Evolutionary conservation across 192 early-diverging fungal species (phyloP), one percentile per base, ranked within the genome.

Genomic region (Coemansia sp.): DNA sequence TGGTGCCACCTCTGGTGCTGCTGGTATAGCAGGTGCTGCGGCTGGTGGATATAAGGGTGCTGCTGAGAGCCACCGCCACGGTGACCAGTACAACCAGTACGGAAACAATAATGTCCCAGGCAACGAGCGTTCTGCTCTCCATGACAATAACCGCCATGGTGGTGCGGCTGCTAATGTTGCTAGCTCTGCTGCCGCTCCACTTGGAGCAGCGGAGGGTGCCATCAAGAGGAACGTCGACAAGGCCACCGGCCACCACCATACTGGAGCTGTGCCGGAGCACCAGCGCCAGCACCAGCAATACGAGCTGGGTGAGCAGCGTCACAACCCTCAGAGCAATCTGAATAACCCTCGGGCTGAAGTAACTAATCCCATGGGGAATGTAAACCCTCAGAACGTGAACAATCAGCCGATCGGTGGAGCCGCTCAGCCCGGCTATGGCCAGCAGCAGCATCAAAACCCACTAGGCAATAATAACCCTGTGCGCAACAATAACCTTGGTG

Each of bases 121-220:
- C 23, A 45, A 25, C 10, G 43, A 45, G 10, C 13, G 24, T 3
- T 3, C 43, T 6, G 28, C 28, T 22, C 40, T 23, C 5, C 43
- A 46, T 27, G 23, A 17, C 43, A 46, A 46, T 23, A 27, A 46
- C 19, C 43, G 46, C 17, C 46, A 47, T 22, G 46, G 46, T 8
- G 46, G 46, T 17, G 14, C 27, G 6, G 46, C 30, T 1, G 11
- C 46, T 10, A 47, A 47, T 20, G 46, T 19, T 4, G 46, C 46
- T n/a, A 30, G 28, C 26, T 33, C 14, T n/a, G 29, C 30, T 0
- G 46, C 24, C 6, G 27, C 46, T 15, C 15, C 14, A 19, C 15
- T 32, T 15, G 46, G 46, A 8, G 46, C 27, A 10, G 46, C 27
- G 3, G 30, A 47, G 46, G 29, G 30, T 11, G 46, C 46, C 15